These are phyloP conservation scores for Heimioporus sp. DNA, from an alignment of 768 basidiomycete species.

Conservation along the genomic window DNA sequence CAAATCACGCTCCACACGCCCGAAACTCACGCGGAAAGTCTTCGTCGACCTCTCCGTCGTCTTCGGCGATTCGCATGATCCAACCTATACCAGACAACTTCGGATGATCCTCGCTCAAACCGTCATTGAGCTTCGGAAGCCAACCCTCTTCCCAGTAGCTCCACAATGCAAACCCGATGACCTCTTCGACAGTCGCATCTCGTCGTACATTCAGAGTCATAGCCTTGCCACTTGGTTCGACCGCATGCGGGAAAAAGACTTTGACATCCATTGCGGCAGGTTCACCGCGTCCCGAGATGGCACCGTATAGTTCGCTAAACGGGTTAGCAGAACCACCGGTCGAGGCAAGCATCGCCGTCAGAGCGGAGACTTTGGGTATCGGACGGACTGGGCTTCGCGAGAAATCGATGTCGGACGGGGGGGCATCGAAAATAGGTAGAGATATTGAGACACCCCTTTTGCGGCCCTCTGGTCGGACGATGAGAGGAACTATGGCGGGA, in stretches of 20 bases:
- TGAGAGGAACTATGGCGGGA: slow-evolving; percentile 14
- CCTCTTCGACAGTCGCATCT: slow-evolving; percentile 93
- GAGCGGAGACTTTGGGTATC: slow-evolving; percentile 53
- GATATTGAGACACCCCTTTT: slow-evolving; percentile 30
- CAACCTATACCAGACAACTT: slow-evolving; percentile 82
- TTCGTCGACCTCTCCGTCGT: slow-evolving; percentile 97
- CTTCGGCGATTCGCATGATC: slow-evolving; percentile 92
- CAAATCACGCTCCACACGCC: not conserved
- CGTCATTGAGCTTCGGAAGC: slow-evolving; percentile 74
- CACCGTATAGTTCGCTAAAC: slow-evolving; percentile 83
- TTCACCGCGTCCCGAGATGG: slow-evolving; percentile 76
- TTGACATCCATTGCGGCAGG: slow-evolving; percentile 61
- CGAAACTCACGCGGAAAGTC: slow-evolving; percentile 89
- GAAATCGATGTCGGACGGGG: slow-evolving; percentile 41
- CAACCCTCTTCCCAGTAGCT: slow-evolving; percentile 91
- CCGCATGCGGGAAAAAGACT: slow-evolving; percentile 84
- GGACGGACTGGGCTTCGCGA: slow-evolving; percentile 47
- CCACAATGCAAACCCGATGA: slow-evolving; percentile 90
- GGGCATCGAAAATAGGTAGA: slow-evolving; percentile 14
- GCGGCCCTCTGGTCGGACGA: slow-evolving; percentile 26
- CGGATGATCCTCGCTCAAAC: slow-evolving; percentile 57
- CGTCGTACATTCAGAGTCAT: slow-evolving; percentile 77
- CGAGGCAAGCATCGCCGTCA: slow-evolving; percentile 74
- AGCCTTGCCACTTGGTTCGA: slow-evolving; percentile 53
- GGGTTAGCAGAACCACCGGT: slow-evolving; percentile 69